phyloP scores from a whole-genome alignment of 2,329 filamentous ascomycete species.

The Clarireedia paspali region DNA sequence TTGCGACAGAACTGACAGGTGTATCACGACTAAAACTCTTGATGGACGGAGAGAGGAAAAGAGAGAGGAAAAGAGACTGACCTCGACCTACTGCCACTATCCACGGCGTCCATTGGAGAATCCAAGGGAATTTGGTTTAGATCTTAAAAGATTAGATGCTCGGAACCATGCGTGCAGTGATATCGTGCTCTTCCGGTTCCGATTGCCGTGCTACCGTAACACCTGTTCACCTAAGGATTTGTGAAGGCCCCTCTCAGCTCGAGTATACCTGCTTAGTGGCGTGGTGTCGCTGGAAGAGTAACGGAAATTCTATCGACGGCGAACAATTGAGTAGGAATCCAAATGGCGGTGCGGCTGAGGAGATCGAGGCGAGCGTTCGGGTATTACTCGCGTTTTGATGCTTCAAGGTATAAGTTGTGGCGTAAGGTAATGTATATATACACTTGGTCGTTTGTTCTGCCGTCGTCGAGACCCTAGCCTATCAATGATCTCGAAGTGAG shows the following conservation, averaged over 20 bases:
- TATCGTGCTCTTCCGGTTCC: slow-evolving; percentile 29
- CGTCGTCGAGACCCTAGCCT: slow-evolving; percentile 1
- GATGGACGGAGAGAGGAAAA: background rate
- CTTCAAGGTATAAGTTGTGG: background rate
- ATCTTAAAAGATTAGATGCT: slow-evolving; percentile 15
- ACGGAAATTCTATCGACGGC: background rate
- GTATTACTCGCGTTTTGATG: background rate
- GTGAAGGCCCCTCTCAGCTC: slow-evolving; percentile 24
- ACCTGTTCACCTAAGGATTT: slow-evolving; percentile 27
- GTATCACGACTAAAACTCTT: background rate
- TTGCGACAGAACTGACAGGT: background rate
- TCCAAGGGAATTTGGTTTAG: slow-evolving; percentile 13
- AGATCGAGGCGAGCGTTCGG: background rate
- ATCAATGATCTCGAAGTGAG: slow-evolving; percentile 3
- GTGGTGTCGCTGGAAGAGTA: slow-evolving; percentile 3
- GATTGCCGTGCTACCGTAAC: slow-evolving; percentile 28
- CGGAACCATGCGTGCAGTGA: slow-evolving; percentile 28
- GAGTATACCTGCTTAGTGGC: slow-evolving; percentile 6
- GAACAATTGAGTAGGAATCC: background rate
- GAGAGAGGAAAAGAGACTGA: slow-evolving; percentile 24
- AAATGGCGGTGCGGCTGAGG: slow-evolving; percentile 5
- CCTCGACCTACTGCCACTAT: slow-evolving; percentile 35
- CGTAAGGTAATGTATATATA: slow-evolving; percentile 4
- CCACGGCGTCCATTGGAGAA: slow-evolving; percentile 35
- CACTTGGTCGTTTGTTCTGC: background rate